phyloP scores from a whole-genome alignment of 441 rosid genomes.

The Adansonia madagascariensis region DNA sequence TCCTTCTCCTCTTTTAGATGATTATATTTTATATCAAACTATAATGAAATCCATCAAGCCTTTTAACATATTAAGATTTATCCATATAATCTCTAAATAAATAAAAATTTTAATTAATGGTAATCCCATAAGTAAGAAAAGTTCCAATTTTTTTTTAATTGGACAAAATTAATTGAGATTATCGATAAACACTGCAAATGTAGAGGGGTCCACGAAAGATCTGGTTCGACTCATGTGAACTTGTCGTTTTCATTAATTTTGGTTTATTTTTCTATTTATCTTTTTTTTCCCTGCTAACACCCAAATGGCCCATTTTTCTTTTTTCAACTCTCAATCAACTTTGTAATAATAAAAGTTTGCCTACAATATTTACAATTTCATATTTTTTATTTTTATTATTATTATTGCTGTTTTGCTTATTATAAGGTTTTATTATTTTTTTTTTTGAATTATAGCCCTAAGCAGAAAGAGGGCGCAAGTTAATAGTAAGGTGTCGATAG shows the following conservation, averaged over 20 bases:
- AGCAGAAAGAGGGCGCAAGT: not conserved
- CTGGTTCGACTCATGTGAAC: slow-evolving; percentile 92
- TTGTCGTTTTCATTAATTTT: slow-evolving; percentile 72
- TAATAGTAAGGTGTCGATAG: too few species aligned
- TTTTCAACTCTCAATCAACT: not conserved
- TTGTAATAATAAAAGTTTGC: slow-evolving; percentile 2
- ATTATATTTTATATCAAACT: too few species aligned
- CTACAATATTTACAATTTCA: not conserved
- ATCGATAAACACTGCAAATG: slow-evolving; percentile 35
- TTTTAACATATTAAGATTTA: too few species aligned
- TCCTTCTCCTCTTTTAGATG: too few species aligned
- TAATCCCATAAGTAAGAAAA: too few species aligned
- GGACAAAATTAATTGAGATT: not conserved
- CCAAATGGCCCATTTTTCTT: slow-evolving; percentile 30
- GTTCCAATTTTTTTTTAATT: too few species aligned
- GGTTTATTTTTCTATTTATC: slow-evolving; percentile 28
- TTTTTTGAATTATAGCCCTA: not conserved
- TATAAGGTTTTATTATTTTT: not conserved
- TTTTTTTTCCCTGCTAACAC: slow-evolving; percentile 25
- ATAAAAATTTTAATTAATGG: not conserved
- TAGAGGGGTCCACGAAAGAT: slow-evolving; percentile 83
- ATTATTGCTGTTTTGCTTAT: not conserved
- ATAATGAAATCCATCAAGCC: too few species aligned
- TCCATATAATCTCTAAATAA: too few species aligned
- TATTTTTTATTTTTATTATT: not conserved